Conservation (phyloP, 768 basidiomycete species). For the Tylopilus subfusipes region DNA sequence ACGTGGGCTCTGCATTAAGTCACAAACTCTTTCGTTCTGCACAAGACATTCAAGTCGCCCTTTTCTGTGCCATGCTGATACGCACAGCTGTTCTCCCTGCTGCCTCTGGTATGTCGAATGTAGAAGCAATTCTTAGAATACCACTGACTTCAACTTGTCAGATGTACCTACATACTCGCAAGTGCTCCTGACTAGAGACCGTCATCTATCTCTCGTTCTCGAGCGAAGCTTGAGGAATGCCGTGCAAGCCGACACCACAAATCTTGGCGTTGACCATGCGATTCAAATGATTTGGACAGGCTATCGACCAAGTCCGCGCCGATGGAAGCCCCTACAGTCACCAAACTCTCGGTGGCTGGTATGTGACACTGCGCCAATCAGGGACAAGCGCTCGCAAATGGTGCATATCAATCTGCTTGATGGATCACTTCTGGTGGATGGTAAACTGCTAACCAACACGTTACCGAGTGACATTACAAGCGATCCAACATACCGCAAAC, state of each 20-base stretch:
- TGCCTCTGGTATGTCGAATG: not conserved
- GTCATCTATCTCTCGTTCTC: slow-evolving; percentile 28
- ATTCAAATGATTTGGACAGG: slow-evolving; percentile 21
- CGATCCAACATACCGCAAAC: slow-evolving; percentile 15
- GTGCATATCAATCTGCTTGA: slow-evolving; percentile 24
- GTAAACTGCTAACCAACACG: slow-evolving; percentile 18
- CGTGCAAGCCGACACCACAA: not conserved
- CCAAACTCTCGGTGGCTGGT: slow-evolving; percentile 24
- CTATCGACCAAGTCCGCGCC: slow-evolving; percentile 21
- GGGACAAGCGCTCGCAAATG: slow-evolving; percentile 13
- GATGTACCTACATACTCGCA: slow-evolving; percentile 1
- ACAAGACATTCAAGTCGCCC: slow-evolving; percentile 23
- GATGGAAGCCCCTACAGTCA: slow-evolving; percentile 13
- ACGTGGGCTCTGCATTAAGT: slow-evolving; percentile 18
- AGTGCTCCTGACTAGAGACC: slow-evolving; percentile 30
- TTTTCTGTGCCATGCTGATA: slow-evolving; percentile 25
- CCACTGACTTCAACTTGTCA: too few relatives aligned
- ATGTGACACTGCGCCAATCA: slow-evolving; percentile 11
- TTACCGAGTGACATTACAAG: slow-evolving; percentile 19
- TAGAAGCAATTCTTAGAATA: too few relatives aligned
- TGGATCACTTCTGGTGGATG: slow-evolving; percentile 28
- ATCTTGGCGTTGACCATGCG: slow-evolving; percentile 20
- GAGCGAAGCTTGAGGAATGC: slow-evolving; percentile 6
- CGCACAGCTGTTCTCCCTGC: slow-evolving; percentile 21
- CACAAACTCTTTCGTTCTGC: slow-evolving; percentile 7